Evolutionary conservation across 495 filamentous ascomycete species (phyloP), one percentile per base, ranked within the genome.

Genomic region (Xylaria scruposa): DNA sequence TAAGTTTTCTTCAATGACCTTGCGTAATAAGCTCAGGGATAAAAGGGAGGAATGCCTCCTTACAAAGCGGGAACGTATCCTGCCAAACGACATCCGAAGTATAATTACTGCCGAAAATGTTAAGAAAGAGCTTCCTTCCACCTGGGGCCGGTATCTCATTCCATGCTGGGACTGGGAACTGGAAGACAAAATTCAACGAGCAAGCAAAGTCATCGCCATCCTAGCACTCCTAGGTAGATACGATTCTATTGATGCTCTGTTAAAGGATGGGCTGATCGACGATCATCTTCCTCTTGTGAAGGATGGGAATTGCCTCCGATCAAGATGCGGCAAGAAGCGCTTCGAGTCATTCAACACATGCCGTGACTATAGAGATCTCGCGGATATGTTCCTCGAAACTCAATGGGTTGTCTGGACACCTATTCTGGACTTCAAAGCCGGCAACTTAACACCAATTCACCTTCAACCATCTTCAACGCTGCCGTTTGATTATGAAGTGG

Each of bases 381-480:
- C 26, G 12, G 26, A 59, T 5, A 59, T 51, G 47, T 21, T 36
- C 54, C 31, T 59, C 2, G 54, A 36, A 59, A 33, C 12, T 17
- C 26, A 59, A 19, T 59, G 54, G 54, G 31, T 19, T 7, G 54
- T 59, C 13, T 59, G 24, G 54, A 29, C 54, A 59, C 54, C 54
- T 15, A 33, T 59, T 59, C 13, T 59, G 54, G 26, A 59, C 26
- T 59, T 59, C 15, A 31, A 59, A 33, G 26, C 13, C 31, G 54
- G 54, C 26, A 59, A 19, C 4, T 59, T 31, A 19, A 31, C 26
- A 33, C 0, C 24, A 59, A 59, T 59, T 59, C 31, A 3, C 31
- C 54, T 59, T 33, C 24, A 31, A 17, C 26, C 24, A 5, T 19
- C 1, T 3, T 15, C 26, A 0, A 33, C 54, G 12, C 31, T 59